Percentiles rank a stretch among this genome's conserved stretches.
Evolutionary conservation across 2,329 filamentous ascomycete genomes (phyloP).

Genomic region (Alternaria rosae): DNA sequence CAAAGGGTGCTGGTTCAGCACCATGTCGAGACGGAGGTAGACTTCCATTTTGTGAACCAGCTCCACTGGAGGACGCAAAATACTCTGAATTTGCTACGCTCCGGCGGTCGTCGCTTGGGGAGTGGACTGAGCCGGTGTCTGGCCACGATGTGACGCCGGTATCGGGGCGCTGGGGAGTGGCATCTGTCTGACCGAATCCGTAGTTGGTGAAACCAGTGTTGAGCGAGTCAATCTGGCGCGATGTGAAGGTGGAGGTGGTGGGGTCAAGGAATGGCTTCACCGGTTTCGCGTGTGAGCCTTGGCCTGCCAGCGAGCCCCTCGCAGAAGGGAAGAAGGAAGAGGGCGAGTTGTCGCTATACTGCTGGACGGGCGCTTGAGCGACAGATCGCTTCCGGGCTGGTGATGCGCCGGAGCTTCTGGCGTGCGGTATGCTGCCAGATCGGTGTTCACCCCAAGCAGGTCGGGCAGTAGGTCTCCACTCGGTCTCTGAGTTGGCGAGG

Average conservation of each 20-base stretch:
- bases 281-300: slow-evolving; percentile 33
- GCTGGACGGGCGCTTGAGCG: slow-evolving; percentile 44
- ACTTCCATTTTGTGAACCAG: slow-evolving; percentile 62
- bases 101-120: slow-evolving; percentile 53
- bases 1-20: slow-evolving; percentile 49
- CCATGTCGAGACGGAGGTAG: slow-evolving; percentile 64
- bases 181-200: slow-evolving; percentile 41
- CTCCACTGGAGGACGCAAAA: slow-evolving; percentile 54
- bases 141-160: slow-evolving; percentile 44
- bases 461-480: slow-evolving; percentile 63
- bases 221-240: slow-evolving; percentile 40
- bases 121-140: slow-evolving; percentile 47
- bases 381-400: slow-evolving; percentile 49
- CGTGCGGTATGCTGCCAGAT: slow-evolving; percentile 40
- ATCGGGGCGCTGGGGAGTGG: slow-evolving; percentile 36
- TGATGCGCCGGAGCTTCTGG: slow-evolving; percentile 46
- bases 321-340: slow-evolving; percentile 39
- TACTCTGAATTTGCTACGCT: slow-evolving; percentile 54
- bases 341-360: slow-evolving; percentile 37
- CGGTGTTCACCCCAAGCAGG: slow-evolving; percentile 66
- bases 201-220: slow-evolving; percentile 46
- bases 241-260: slow-evolving; percentile 42
- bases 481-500: slow-evolving; percentile 72
- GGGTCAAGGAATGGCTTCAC: slow-evolving; percentile 44
- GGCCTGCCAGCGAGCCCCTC: slow-evolving; percentile 30